These are phyloP conservation scores for Ceratocystis ficicola DNA, from an alignment of 2,329 filamentous ascomycete genomes.

Conservation along the genomic window DNA sequence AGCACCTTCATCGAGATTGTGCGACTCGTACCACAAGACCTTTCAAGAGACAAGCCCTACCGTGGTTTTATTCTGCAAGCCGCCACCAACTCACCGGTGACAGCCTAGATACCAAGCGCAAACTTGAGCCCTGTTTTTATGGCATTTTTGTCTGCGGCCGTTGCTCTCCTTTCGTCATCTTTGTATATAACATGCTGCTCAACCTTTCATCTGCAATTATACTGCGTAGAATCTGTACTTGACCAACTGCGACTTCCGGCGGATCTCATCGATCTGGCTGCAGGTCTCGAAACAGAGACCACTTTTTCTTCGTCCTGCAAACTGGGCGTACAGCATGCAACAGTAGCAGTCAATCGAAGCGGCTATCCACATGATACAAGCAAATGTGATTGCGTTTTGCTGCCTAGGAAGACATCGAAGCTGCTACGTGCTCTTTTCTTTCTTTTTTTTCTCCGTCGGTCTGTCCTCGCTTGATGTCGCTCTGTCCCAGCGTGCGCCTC, in stretches of 20 bases:
- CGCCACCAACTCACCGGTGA: no score
- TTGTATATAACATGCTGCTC: not conserved
- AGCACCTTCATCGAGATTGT: not conserved
- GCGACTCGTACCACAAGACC: not conserved
- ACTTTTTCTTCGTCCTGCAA: not conserved
- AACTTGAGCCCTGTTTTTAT: not conserved
- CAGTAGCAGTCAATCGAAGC: not conserved
- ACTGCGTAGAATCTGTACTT: not conserved
- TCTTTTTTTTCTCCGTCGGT: not conserved
- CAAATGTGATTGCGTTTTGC: not conserved
- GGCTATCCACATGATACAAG: not conserved
- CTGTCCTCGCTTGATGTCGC: not conserved
- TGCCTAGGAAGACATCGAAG: not conserved
- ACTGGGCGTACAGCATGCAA: not conserved
- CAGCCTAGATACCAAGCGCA: no score
- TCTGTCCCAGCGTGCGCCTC: not conserved
- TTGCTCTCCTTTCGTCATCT: not conserved
- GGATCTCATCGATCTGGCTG: not conserved
- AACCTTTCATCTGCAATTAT: not conserved
- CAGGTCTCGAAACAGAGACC: not conserved
- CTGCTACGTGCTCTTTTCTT: not conserved
- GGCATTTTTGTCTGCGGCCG: not conserved
- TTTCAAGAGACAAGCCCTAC: not conserved
- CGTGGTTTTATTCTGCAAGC: not conserved
- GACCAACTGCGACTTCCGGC: not conserved